Evolutionary conservation across 345 rosid species (phyloP).

Genomic region (Nasturtium officinale): DNA sequence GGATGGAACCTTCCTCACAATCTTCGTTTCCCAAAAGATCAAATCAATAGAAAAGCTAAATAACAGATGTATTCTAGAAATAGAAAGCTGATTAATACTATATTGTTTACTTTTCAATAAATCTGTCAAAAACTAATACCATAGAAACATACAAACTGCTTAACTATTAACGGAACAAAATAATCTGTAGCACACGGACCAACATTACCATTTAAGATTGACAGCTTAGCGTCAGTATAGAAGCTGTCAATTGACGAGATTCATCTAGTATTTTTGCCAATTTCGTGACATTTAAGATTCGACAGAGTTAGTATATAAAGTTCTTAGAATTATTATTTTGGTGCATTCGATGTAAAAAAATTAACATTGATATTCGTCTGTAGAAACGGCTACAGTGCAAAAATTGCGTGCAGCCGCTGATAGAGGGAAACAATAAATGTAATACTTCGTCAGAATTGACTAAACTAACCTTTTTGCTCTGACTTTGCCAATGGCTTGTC

Average conservation of each 20-base stretch:
- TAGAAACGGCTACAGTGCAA: slow-evolving; percentile 5
- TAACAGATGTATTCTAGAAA: neutral
- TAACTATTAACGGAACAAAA: neutral
- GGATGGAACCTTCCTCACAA: slow-evolving; percentile 20
- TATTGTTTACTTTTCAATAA: neutral
- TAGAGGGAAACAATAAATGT: slow-evolving; percentile 12
- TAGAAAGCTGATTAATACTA: neutral
- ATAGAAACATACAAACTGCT: neutral
- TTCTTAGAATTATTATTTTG: neutral
- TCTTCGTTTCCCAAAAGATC: neutral
- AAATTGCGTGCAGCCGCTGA: slow-evolving; percentile 10
- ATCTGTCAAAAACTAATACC: neutral
- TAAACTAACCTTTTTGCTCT: slow-evolving; percentile 9
- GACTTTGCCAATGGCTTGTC: slow-evolving; percentile 28
- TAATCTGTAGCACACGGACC: neutral
- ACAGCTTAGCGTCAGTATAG: neutral
- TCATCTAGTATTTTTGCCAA: no score
- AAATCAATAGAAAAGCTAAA: neutral
- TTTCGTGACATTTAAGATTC: neutral
- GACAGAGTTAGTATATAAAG: neutral
- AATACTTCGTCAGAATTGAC: slow-evolving; percentile 26
- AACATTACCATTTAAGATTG: neutral
- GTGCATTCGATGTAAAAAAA: neutral
- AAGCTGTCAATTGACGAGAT: no score
- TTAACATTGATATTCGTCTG: neutral